These are phyloP conservation scores for Xylaria scruposa DNA, from an alignment of 495 filamentous ascomycete genomes.

Conservation along the genomic window DNA sequence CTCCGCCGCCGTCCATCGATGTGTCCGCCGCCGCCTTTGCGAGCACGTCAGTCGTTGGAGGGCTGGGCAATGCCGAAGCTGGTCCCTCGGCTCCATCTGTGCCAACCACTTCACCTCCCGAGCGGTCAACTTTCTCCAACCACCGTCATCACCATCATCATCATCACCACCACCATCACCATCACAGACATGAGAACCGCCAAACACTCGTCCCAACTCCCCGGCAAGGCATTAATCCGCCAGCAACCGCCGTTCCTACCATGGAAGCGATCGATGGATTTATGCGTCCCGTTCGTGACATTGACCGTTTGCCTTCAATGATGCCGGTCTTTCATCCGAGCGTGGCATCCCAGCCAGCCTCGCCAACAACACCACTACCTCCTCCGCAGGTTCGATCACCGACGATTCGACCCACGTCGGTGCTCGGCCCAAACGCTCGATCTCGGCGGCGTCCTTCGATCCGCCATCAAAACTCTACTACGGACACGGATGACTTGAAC, in stretches of 20 bases:
- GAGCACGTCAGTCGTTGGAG: conserved; percentile 51
- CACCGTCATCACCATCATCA: conserved; percentile 59
- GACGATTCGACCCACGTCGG: conserved; percentile 58
- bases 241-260: conserved; percentile 71
- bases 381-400: conserved; percentile 61
- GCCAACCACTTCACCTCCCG: conserved; percentile 75
- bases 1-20: conserved; percentile 54
- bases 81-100: conserved; percentile 70
- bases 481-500: conserved; percentile 84
- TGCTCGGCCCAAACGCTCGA: conserved; percentile 50
- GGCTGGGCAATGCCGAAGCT: conserved; percentile 53
- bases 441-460: conserved; percentile 75
- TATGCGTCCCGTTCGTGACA: conserved; percentile 81
- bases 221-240: conserved; percentile 66
- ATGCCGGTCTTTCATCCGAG: conserved; percentile 73
- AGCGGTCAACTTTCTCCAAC: conserved; percentile 68
- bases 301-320: conserved; percentile 87
- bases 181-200: conserved; percentile 65
- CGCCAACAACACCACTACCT: conserved; percentile 88
- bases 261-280: conserved; percentile 81
- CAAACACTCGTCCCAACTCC: conserved; percentile 58
- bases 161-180: conserved; percentile 68
- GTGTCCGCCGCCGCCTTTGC: conserved; percentile 52
- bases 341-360: conserved; percentile 86
- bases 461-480: conserved; percentile 84